Base-by-base conservation (phyloP, 176 grass and related monocot species). In the Musa schizocarpa region DNA sequence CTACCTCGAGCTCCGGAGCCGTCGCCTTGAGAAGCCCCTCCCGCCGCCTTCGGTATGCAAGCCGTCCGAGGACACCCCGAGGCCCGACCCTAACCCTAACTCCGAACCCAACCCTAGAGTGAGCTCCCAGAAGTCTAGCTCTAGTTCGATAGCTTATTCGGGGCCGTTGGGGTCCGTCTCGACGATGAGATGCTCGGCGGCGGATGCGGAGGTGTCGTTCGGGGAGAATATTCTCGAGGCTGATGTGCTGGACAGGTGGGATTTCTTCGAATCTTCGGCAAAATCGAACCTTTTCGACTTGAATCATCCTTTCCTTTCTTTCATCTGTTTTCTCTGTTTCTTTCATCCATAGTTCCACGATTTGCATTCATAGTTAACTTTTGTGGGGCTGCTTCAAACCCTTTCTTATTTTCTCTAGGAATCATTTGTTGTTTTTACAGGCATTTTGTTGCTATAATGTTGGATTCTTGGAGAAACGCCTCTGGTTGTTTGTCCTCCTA, bases 1-100 rank as follows among this genome's bases (percentile, higher is more conserved):
- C 12, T 80, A 80, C 69, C 78, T 80, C 69, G 78, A 73, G 69
- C 78, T 80, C 43, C 78, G 78, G 14, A 73, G 78, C 56, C 78
- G 69, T 34, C 69, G 78, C 11, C 78, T 80, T 21, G 78, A 80
- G 78, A 80, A 80, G 57, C 56, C 69, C 48, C 78, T 70, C 12
- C 57, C 57, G n/a, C 69, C 69, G 34, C 22, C 69, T 20, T 29
- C 19, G 13, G 69, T 17, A 9, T 21, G 52, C 53, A 27, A n/a
- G 10, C 57, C 14, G 0, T 17, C 74, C 17, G 64, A 63, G 43
- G 69, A 52, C n/a, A 8, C 56, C 19, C 4, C 54, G 26, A 54
- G 59, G 69, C 21, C 55, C 22, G 9, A 13, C 67, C 17, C 13
- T 55, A 11, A 21, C 16, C 16, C 54, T 13, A n/a, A 61, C 23